Evolutionary conservation across 2,329 filamentous ascomycete species (phyloP).

Genomic region (Hypoxylon rubiginosum): DNA sequence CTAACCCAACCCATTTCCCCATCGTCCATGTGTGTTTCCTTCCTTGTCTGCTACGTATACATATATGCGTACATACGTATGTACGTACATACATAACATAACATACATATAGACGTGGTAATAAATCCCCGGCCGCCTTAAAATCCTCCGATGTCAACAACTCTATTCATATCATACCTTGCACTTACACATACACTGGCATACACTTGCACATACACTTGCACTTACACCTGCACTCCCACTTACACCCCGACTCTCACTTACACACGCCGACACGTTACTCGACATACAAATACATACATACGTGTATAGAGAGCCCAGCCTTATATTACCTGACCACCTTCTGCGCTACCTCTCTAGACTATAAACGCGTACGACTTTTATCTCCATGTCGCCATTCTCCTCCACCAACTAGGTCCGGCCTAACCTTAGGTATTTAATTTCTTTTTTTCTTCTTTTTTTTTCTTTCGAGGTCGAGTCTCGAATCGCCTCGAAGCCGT

Average conservation of each 20-base stretch:
- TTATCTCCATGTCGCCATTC: conserved; percentile 15
- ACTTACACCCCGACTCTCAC: neutral
- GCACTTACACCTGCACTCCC: conserved; percentile 1
- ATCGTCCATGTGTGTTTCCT: conserved; percentile 21
- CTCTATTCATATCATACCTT: conserved; percentile 46
- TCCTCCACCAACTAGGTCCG: conserved; percentile 9
- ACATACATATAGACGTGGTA: conserved; percentile 5
- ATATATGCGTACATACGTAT: too few relatives aligned
- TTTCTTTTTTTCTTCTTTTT: neutral
- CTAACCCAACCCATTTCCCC: neutral
- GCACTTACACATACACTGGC: conserved; percentile 36
- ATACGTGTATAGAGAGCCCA: neutral
- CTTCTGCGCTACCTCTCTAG: conserved; percentile 13
- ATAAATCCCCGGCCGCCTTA: conserved; percentile 43
- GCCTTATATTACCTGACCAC: neutral
- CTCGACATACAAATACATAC: conserved; percentile 16
- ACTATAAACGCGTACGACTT: conserved; percentile 19
- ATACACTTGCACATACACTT: too few relatives aligned
- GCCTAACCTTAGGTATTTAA: conserved; percentile 1
- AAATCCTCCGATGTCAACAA: conserved; percentile 48
- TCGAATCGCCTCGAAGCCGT: conserved; percentile 7
- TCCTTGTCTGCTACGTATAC: neutral
- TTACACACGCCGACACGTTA: conserved; percentile 25
- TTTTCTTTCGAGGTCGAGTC: conserved; percentile 2
- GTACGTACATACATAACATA: too few relatives aligned